Evolutionary conservation across 2,329 filamentous ascomycete genomes (phyloP), one percentile per base, ranked within the genome.

Genomic region (Emmonsia crescens): DNA sequence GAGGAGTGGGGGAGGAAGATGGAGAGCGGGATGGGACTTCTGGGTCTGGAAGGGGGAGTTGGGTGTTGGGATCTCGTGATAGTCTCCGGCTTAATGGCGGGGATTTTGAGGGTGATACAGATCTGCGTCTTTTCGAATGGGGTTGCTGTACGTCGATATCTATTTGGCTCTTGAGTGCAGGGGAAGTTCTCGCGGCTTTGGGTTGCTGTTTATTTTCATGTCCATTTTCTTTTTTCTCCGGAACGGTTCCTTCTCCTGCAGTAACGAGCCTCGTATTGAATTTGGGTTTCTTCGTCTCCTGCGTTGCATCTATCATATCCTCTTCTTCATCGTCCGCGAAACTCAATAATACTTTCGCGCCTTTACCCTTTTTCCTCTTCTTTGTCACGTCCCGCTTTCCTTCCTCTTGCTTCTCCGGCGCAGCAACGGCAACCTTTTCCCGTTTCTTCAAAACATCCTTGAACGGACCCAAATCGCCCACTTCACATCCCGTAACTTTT

Each of bases 401-500:
- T 38, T 68, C 68, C 14, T 62, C 57, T 46, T 62, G 62, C 12
- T 64, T 61, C 40, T 16, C 36, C 12, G 52, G 24, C 21, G 65
- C 60, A 2, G 68, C 67, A 61, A 68, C 68, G 2, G 74, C 74
- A 38, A 74, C 64, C 27, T 68, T 73, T 61, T 75, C 69, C 58
- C 78, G 72, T 65, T 75, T 76, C 65, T 71, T 74, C 65, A 80
- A 68, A 63, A 78, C 78, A 27, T 76, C 78, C 52, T 73, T 74
- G 60, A 78, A 72, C 31, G 74, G 75, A 1, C 78, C 78, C 61
- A 79, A 63, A 64, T 79, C 77, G 36, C 76, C 72, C 14, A 80
- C 72, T 63, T 80, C 76, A 44, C 74, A 77, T 16, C 73, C 75
- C 0, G 73, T 75, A 60, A 99, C 86, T 73, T 86, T 91, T 42